A percentile compares a stretch with the other conserved stretches of the same genome.
These are phyloP conservation scores for Calycina marina DNA, from an alignment of 2,329 filamentous ascomycete genomes.

Conservation along the genomic window DNA sequence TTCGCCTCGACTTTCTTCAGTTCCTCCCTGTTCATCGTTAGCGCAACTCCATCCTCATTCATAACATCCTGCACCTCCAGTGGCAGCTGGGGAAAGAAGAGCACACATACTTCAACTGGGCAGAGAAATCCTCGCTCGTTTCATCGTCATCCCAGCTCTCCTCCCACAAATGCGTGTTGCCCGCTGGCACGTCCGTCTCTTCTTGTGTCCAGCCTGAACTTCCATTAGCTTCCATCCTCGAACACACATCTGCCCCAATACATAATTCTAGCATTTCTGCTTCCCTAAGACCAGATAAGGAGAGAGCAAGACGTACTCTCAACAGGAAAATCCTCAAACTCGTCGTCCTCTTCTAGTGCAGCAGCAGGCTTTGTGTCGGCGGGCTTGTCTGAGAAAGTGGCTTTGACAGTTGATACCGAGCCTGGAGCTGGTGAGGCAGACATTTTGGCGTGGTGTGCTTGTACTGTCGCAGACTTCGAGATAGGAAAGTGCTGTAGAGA, in stretches of 20 bases:
- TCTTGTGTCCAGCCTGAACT: constrained; percentile 80
- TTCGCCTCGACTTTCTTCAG: constrained; percentile 81
- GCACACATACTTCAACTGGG: constrained; percentile 72
- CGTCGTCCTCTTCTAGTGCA: constrained; percentile 88
- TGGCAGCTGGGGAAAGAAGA: too few relatives aligned
- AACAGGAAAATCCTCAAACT: constrained; percentile 97
- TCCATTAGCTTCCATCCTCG: constrained; percentile 1
- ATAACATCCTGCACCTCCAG: too few relatives aligned
- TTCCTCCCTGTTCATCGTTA: constrained; percentile 50
- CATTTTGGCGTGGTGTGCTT: constrained; percentile 16
- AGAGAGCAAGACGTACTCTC: constrained; percentile 50
- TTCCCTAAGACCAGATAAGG: neutral
- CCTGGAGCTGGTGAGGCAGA: constrained; percentile 21
- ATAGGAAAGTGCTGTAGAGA: neutral
- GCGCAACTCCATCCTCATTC: neutral
- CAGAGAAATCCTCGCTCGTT: constrained; percentile 88
- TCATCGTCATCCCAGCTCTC: constrained; percentile 99
- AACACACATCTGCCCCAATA: neutral
- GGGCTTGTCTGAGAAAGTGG: constrained; percentile 13
- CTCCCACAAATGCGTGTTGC: constrained; percentile 83
- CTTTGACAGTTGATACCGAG: constrained; percentile 13
- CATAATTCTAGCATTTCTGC: neutral
- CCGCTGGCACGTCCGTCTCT: constrained; percentile 70
- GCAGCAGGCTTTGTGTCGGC: constrained; percentile 29
- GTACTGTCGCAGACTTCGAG: too few relatives aligned